Base-by-base conservation (phyloP, 148 eudicot species). In the Dysphania ambrosioides region DNA sequence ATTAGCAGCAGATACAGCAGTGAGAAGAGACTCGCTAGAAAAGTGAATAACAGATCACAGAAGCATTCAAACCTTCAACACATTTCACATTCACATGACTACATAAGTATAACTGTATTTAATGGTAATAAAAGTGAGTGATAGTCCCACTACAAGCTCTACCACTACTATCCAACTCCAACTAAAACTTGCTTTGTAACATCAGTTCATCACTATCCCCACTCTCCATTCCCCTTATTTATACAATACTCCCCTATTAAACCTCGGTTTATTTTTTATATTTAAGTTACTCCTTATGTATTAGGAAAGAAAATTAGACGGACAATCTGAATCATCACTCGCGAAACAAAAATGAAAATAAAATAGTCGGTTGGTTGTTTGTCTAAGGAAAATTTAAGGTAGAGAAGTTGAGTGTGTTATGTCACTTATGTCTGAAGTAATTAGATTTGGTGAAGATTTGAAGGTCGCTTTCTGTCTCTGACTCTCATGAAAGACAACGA, bases 401-500 rank as follows among this genome's bases (percentile, higher is more conserved):
- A 47, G 53, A 47, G 16, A 47, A 47, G 29, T 5, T 2, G 32
- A 18, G 31, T 58, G 27, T n/a, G 7, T 11, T 3, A 9, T 9
- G 26, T 8, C n/a, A n/a, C n/a, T n/a, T n/a, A n/a, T n/a, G n/a
- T n/a, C n/a, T n/a, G n/a, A n/a, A n/a, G n/a, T 12, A 63, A 32
- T 12, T 80, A 72, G 87, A 87, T 87, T 87, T 84, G 76, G 53
- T 76, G 13, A 82, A 86, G 84, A 80, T 80, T 82, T 79, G 70
- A 64, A 78, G 81, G 88, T 87, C 86, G 79, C 85, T 87, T 87
- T 85, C 90, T 73, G 77, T 75, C 77, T 80, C 88, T 91, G 88
- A 91, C 81, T 91, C 90, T 81, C 90, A 91, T 83, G 93, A 85
- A 47, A 79, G 91, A 87, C 53, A 91, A 82, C 42, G 97, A 87